A percentile compares a stretch with the other conserved stretches of the same genome.
These are phyloP conservation scores for Persicaria tinctoria DNA, from an alignment of 148 eudicot species.

Conservation along the genomic window DNA sequence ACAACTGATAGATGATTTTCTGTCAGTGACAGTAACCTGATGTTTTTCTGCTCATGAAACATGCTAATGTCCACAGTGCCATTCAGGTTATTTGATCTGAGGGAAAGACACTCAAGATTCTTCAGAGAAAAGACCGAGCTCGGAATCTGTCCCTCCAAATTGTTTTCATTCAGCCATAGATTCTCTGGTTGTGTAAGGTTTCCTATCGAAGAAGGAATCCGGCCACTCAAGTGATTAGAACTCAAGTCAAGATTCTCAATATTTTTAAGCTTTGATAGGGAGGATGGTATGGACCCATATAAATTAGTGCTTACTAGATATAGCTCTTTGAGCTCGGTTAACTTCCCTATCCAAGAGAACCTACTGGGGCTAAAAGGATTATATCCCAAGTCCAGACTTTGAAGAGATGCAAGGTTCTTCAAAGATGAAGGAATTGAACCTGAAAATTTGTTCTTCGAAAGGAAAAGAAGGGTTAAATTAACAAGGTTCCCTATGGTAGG, in stretches of 20 bases:
- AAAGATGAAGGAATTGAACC: slow-evolving; percentile 23
- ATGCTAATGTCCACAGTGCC: slow-evolving; percentile 22
- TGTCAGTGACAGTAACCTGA: slow-evolving; percentile 33
- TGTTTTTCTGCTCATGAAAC: slow-evolving; percentile 23
- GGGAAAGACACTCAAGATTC: slow-evolving; percentile 20
- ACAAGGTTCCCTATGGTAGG: slow-evolving; percentile 20
- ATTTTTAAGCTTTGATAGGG: slow-evolving; percentile 22
- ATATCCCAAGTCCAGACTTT: slow-evolving; percentile 12
- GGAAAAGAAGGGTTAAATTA: slow-evolving; percentile 26
- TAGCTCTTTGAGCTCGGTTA: slow-evolving; percentile 26
- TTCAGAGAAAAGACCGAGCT: slow-evolving; percentile 23
- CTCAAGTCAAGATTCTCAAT: slow-evolving; percentile 18
- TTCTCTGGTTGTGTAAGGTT: slow-evolving; percentile 19
- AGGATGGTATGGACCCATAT: slow-evolving; percentile 35
- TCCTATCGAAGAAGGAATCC: background rate
- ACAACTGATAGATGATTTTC: slow-evolving; percentile 27
- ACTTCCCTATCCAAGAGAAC: slow-evolving; percentile 27
- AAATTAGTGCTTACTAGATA: slow-evolving; percentile 28
- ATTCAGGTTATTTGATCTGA: slow-evolving; percentile 28
- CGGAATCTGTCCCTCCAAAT: slow-evolving; percentile 29
- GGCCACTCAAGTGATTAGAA: slow-evolving; percentile 22
- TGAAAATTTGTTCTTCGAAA: slow-evolving; percentile 18
- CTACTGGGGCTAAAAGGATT: slow-evolving; percentile 22
- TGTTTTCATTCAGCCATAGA: slow-evolving; percentile 39
- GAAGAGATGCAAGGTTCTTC: slow-evolving; percentile 22